Conservation (phyloP, 2,329 filamentous ascomycete species). For the Neopestalotiopsis clavispora region DNA sequence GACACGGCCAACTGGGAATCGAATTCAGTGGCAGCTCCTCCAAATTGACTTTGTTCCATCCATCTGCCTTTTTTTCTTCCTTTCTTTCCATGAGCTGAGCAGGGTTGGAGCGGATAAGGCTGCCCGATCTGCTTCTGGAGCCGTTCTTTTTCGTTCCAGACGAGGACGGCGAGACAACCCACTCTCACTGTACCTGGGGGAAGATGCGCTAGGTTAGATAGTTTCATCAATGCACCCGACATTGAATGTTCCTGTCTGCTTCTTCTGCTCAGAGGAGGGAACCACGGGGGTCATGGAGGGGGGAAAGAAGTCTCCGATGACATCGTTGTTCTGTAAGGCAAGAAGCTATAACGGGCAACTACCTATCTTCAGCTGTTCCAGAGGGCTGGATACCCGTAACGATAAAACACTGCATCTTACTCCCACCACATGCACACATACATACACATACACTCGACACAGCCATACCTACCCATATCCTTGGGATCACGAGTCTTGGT, state of each 20-base stretch:
- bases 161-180: neutral
- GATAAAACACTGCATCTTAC: neutral
- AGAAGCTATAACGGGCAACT: neutral
- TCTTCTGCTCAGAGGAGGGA: too few relatives aligned
- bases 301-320: neutral
- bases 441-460: neutral
- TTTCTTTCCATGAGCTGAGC: neutral
- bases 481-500: neutral
- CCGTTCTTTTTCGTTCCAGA: neutral
- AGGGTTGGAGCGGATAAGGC: neutral
- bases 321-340: neutral
- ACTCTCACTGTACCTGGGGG: neutral
- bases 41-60: neutral
- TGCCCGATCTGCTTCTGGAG: neutral
- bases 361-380: neutral
- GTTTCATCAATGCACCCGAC: too few relatives aligned
- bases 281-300: too few relatives aligned
- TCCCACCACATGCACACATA: neutral
- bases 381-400: neutral
- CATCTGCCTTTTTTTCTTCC: neutral
- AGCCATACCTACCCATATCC: neutral
- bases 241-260: too few relatives aligned
- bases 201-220: neutral
- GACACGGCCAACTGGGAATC: neutral
- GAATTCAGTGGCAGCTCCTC: neutral